Evolutionary conservation across 192 early-diverging fungal species (phyloP), one percentile per base, ranked within the genome.

Genomic region (Coemansia sp.): DNA sequence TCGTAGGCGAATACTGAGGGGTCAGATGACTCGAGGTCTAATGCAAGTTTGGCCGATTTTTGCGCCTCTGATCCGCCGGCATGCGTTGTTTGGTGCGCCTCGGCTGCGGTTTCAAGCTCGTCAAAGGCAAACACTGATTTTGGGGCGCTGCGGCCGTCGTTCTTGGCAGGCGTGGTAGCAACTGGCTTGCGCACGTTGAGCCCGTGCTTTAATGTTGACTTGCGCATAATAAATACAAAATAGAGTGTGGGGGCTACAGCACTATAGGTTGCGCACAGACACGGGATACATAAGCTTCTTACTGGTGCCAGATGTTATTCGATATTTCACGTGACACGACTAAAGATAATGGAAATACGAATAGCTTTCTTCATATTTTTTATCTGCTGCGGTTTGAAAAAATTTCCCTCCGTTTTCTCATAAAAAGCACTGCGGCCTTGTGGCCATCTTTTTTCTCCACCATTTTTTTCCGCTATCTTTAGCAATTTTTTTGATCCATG

Each of bases 141-240:
- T 17, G 60, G 24, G 48, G 40, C n/a, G 46, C 25, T 60, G 26
- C 48, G 20, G 55, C 12, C 15, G 40, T 42, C 15, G 40, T 9
- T 42, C 12, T 42, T 42, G 40, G 11, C 15, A 5, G 14, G 3
- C n/a, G 40, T 15, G 11, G 40, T 44, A 15, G 28, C 10, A 12
- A 20, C 59, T 24, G 70, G 56, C 60, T 79, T 79, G 40, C 67
- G 66, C 34, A 64, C 48, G 20, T 79, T 79, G 5, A 79, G 56
- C 24, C 76, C 76, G 24, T 63, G 50, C 37, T 73, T 79, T 31
- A 72, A 25, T 14, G 66, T 56, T 24, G 66, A 69, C 47, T 79
- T 79, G 18, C 69, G 57, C 76, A 79, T 78, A 8, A 7, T 25
- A 24, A 18, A 24, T 5, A 5, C 5, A 17, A 50, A 31, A 31